Evolutionary conservation across 495 filamentous ascomycete species (phyloP).

Genomic region (Amphirosellinia nigrospora): DNA sequence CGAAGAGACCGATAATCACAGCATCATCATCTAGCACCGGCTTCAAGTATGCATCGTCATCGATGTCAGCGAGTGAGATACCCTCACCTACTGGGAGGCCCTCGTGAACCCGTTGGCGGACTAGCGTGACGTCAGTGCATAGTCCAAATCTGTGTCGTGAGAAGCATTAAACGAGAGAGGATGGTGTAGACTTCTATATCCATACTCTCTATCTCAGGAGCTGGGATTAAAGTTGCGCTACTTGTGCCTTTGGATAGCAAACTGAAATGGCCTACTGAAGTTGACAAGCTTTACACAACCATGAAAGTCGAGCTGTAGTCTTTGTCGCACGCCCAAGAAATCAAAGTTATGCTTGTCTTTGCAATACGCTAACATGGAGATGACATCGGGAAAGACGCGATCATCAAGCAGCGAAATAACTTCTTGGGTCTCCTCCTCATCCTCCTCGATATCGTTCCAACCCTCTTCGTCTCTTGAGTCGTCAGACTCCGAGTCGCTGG

Average conservation of each 20-base stretch:
- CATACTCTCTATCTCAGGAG: background rate
- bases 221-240: background rate
- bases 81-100: conserved; percentile 58
- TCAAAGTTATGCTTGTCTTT: conserved; percentile 76
- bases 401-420: conserved; percentile 76
- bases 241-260: background rate
- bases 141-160: background rate
- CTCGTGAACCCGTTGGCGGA: conserved; percentile 50
- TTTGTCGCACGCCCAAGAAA: conserved; percentile 66
- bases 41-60: conserved; percentile 77
- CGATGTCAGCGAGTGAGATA: conserved; percentile 63
- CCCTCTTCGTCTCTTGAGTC: conserved; percentile 62
- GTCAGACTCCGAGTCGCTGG: conserved; percentile 35
- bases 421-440: conserved; percentile 63
- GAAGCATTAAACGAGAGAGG: background rate
- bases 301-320: conserved; percentile 78
- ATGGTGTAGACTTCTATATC: background rate
- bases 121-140: conserved; percentile 33
- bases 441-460: conserved; percentile 80
- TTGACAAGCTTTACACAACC: conserved; percentile 85
- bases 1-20: conserved; percentile 81
- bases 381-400: conserved; percentile 67
- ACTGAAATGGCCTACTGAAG: conserved; percentile 56
- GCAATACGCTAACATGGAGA: conserved; percentile 74
- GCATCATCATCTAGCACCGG: conserved; percentile 92